phyloP scores from a whole-genome alignment of 192 early-diverging fungal species.

The Phlyctochytrium planicorne region DNA sequence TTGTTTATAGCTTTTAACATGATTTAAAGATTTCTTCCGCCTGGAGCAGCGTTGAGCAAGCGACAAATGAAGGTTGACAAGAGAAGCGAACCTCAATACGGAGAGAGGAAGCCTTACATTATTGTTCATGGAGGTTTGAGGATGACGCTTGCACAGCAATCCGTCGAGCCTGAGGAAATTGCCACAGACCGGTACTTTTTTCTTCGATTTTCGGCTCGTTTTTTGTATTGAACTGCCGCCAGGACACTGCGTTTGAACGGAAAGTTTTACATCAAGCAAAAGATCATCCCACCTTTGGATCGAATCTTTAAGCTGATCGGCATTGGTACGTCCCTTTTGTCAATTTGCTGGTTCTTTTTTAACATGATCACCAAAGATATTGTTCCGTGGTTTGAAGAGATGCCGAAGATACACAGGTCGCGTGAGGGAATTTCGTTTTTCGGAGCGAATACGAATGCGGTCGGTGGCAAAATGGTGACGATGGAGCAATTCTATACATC shows the following conservation, averaged over 20 bases:
- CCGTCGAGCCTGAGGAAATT: conserved; percentile 68
- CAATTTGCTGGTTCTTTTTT: conserved; percentile 27
- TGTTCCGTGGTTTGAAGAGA: conserved; percentile 66
- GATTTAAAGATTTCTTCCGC: conserved; percentile 59
- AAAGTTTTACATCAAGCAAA: conserved; percentile 82
- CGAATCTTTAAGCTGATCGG: conserved; percentile 80
- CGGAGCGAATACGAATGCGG: not conserved
- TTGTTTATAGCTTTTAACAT: conserved; percentile 17
- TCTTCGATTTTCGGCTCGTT: not conserved
- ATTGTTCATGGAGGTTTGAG: conserved; percentile 71
- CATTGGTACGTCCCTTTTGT: conserved; percentile 40
- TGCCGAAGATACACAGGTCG: conserved; percentile 57
- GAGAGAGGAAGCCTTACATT: conserved; percentile 87
- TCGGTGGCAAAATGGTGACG: conserved; percentile 24
- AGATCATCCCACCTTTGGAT: conserved; percentile 77
- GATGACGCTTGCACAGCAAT: conserved; percentile 69
- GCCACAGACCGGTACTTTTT: conserved; percentile 29
- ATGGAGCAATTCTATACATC: conserved; percentile 75
- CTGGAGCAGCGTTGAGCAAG: conserved; percentile 70
- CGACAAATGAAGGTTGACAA: conserved; percentile 67
- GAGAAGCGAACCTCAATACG: conserved; percentile 79
- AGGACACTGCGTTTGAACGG: conserved; percentile 68
- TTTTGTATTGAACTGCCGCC: not conserved
- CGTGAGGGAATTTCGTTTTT: conserved; percentile 38
- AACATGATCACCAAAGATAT: conserved; percentile 52